Base-by-base conservation (phyloP, 257 asterid genomes). In the Henckelia pumila region DNA sequence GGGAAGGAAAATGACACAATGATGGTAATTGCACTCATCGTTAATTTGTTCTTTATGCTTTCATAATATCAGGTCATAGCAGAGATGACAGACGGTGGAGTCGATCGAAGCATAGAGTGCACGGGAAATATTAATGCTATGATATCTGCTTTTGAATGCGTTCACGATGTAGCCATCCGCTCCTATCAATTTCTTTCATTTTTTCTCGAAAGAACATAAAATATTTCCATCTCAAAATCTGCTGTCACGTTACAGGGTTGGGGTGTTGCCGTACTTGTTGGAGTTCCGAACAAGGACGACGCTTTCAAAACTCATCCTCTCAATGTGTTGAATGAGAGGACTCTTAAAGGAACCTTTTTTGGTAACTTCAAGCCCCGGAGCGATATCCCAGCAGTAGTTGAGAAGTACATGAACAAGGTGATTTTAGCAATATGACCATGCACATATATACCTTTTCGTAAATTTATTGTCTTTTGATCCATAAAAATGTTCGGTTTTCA, bases 251-350 rank as follows among this genome's bases (percentile, higher is more conserved):
- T 3, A 33, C 70, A 91, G 97, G 98, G 98, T 33, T 88, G 96
- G 98, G 98, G 98, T 9, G 96, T 88, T 17, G 94, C 92, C 3
- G 98, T 91, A 40, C 95, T 91, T 4, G 98, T 91, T 9, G 98
- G 98, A 7, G 96, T 89, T 14, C 98, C 98, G 0, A 80, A 79
- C 77, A 86, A 84, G 65, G 95, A 87, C 30, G 92, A 79, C 1
- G 80, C 86, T 0, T 89, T 91, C 83, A 85, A 87, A 52, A 92
- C 98, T 7, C 80, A 85, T 67, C 96, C 98, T 0, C 2, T 84
- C 22, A 92, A 86, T 68, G 13, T 91, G 26, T 37, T 91, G 78
- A 85, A 85, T 20, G 98, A 85, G 82, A 86, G 95, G 82, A 89
- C 98, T 61, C 88, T 89, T 20, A 89, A 84, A 63, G 98, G 98